Percentiles rank a stretch among this genome's conserved stretches.
Conservation (phyloP, 2,329 filamentous ascomycete species). For the Mollisia scopiformis region DNA sequence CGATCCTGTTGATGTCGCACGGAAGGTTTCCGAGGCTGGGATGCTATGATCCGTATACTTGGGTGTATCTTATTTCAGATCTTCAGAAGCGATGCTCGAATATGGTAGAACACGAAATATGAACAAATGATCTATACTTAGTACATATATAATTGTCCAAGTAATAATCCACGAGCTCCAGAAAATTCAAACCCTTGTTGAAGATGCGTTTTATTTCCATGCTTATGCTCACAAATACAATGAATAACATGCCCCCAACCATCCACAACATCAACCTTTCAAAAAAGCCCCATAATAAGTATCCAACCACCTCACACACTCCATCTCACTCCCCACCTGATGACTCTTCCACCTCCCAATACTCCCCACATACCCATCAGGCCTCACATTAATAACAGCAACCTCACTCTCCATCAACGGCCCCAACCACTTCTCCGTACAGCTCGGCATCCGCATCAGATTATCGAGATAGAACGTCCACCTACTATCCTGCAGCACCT, state of each 20-base stretch:
- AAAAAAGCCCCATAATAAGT: constrained; percentile 53
- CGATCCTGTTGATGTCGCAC: constrained; percentile 4
- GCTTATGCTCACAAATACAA: background rate
- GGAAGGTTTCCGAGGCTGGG: constrained; percentile 1
- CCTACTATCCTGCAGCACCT: constrained; percentile 62
- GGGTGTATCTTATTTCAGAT: too few relatives aligned
- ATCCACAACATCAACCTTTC: constrained; percentile 21
- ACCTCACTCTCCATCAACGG: constrained; percentile 58
- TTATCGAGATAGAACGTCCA: constrained; percentile 78
- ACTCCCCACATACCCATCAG: constrained; percentile 76
- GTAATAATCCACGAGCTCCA: too few relatives aligned
- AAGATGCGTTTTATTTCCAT: background rate
- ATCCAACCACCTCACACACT: constrained; percentile 50
- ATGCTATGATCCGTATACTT: too few relatives aligned
- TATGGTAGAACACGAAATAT: too few relatives aligned
- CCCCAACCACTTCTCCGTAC: constrained; percentile 69
- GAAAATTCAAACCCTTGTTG: too few relatives aligned
- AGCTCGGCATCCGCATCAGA: constrained; percentile 57
- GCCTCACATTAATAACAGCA: constrained; percentile 68
- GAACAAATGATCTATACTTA: too few relatives aligned
- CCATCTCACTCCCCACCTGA: constrained; percentile 29
- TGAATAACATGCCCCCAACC: background rate
- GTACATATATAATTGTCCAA: too few relatives aligned
- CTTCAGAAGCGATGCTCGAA: too few relatives aligned
- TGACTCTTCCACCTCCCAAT: constrained; percentile 47